Conservation (phyloP, 805 yeast genomes). For the Barnettozyma vustinii region DNA sequence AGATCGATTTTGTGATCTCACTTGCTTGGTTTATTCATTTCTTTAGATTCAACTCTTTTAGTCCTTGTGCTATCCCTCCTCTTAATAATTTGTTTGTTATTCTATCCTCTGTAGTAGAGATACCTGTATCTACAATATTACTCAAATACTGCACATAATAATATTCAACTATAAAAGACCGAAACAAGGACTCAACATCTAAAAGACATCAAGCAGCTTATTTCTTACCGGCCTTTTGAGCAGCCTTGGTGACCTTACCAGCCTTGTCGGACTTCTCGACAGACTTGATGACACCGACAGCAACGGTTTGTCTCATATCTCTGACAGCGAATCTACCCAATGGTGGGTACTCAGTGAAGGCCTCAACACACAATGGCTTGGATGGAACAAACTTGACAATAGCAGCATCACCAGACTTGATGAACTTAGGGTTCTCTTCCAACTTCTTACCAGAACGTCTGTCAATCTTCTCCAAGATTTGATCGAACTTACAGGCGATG, state of each 20-base stretch:
- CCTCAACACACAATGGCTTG: conserved; percentile 95
- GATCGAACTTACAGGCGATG: conserved; percentile 86
- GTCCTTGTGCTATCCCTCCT: too few relatives aligned
- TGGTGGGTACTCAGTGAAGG: conserved; percentile 95
- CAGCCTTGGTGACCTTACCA: conserved; percentile 97
- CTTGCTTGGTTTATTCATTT: background rate
- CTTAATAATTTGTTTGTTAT: background rate
- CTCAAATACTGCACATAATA: background rate
- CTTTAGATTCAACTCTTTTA: background rate
- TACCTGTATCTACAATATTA: background rate
- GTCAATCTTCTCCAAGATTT: conserved; percentile 45
- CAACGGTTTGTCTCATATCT: conserved; percentile 99
- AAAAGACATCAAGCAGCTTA: conserved; percentile 10
- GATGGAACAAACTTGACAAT: conserved; percentile 96
- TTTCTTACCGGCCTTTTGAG: conserved; percentile 32
- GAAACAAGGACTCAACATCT: background rate
- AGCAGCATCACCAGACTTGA: conserved; percentile 91
- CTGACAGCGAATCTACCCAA: conserved; percentile 98
- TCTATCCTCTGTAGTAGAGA: too few relatives aligned
- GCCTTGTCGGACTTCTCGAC: conserved; percentile 80
- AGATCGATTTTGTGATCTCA: background rate
- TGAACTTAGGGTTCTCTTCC: conserved; percentile 70
- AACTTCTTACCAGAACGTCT: conserved; percentile 91
- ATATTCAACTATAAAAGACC: background rate
- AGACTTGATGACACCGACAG: conserved; percentile 98